A percentile compares a stretch with the other conserved stretches of the same genome.
Evolutionary conservation across 495 filamentous ascomycete species (phyloP).

Genomic region (Neurospora hispaniola): DNA sequence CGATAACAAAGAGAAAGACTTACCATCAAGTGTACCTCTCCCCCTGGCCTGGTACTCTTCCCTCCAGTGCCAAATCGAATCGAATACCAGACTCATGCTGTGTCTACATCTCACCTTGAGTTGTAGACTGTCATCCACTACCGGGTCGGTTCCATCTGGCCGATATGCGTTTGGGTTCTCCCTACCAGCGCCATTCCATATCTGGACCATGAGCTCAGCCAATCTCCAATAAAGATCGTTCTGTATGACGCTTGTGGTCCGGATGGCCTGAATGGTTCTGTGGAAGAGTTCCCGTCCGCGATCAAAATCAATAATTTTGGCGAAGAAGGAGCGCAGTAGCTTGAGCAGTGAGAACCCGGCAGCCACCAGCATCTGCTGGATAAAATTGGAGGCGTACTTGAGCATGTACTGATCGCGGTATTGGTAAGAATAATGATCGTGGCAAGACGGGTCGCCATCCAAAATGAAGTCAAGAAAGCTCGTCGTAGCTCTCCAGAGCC

Average conservation of each 20-base stretch:
- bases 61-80: conserved; percentile 89
- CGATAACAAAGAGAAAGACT: conserved; percentile 17
- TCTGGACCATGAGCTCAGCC: conserved; percentile 81
- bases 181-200: conserved; percentile 70
- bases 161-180: conserved; percentile 31
- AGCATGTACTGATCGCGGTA: conserved; percentile 40
- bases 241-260: conserved; percentile 63
- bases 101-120: conserved; percentile 81
- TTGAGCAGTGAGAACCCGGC: conserved; percentile 78
- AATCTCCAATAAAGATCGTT: conserved; percentile 82
- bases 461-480: conserved; percentile 66
- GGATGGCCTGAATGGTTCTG: conserved; percentile 63
- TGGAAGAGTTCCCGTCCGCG: conserved; percentile 68
- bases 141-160: conserved; percentile 28
- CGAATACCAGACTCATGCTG: conserved; percentile 88
- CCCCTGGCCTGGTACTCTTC: conserved; percentile 75
- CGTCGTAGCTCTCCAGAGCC: conserved; percentile 65
- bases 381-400: conserved; percentile 69
- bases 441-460: conserved; percentile 30
- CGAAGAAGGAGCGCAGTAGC: conserved; percentile 75
- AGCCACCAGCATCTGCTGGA: conserved; percentile 87
- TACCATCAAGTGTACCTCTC: conserved; percentile 68
- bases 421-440: conserved; percentile 18
- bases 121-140: conserved; percentile 63
- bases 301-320: conserved; percentile 58